These are phyloP conservation scores for Theobroma cacao DNA, from an alignment of 345 rosid species.

Conservation along the genomic window DNA sequence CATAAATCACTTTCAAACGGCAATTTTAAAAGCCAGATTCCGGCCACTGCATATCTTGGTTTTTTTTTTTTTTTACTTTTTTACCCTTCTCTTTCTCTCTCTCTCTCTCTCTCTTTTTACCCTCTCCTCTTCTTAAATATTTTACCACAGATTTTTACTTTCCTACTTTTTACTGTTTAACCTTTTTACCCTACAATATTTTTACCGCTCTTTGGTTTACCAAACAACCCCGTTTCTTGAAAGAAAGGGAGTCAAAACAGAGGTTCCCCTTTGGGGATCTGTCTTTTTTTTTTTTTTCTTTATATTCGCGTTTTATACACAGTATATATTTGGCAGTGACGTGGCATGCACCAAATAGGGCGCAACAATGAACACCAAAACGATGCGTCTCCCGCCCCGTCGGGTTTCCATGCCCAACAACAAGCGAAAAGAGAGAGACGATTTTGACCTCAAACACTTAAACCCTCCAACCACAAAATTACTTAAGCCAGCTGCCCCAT, in stretches of 20 bases:
- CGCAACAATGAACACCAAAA: constrained; percentile 53
- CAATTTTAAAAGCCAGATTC: background rate
- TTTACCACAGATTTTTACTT: background rate
- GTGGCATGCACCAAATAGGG: constrained; percentile 61
- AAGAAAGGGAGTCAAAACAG: background rate
- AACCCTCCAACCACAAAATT: constrained; percentile 15
- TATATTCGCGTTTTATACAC: background rate
- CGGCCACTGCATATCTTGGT: background rate
- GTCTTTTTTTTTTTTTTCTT: background rate
- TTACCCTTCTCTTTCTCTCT: background rate
- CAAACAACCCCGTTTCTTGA: background rate
- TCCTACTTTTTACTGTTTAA: background rate
- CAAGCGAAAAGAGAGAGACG: constrained; percentile 66
- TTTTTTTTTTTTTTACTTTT: background rate
- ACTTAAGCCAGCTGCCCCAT: constrained; percentile 22
- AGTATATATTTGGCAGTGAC: constrained; percentile 28
- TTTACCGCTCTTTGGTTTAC: constrained; percentile 1
- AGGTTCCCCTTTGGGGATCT: background rate
- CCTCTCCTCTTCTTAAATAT: background rate
- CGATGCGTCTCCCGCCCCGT: constrained; percentile 91
- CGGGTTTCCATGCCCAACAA: constrained; percentile 52
- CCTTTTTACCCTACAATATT: constrained; percentile 1
- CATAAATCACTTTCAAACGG: background rate
- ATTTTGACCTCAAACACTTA: constrained; percentile 29
- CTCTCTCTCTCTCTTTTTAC: background rate